Percentiles rank a stretch among this genome's conserved stretches.
phyloP scores from a whole-genome alignment of 2,329 filamentous ascomycete species.

The Ramularia endophylla region DNA sequence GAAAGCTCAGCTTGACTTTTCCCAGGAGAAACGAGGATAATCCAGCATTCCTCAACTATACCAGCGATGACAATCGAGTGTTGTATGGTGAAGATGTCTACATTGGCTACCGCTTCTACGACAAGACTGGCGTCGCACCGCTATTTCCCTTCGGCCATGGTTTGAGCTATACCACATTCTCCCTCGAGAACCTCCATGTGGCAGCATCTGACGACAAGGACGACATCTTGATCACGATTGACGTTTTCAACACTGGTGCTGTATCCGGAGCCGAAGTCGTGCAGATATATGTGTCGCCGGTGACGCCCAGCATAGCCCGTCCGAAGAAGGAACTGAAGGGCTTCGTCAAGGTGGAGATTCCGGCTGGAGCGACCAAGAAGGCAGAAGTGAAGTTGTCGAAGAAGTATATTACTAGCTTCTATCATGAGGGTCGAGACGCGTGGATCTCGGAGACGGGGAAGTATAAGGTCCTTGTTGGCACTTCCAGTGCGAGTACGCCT shows the following conservation, averaged over 20 bases:
- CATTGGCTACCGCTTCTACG: slow-evolving; percentile 69
- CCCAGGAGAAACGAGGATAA: slow-evolving; percentile 47
- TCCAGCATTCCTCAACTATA: slow-evolving; percentile 67
- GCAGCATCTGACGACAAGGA: slow-evolving; percentile 43
- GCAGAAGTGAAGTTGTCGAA: slow-evolving; percentile 53
- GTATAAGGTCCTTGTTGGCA: slow-evolving; percentile 57
- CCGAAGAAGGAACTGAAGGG: slow-evolving; percentile 66
- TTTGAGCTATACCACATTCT: slow-evolving; percentile 69
- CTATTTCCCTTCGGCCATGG: slow-evolving; percentile 74
- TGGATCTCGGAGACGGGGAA: slow-evolving; percentile 62
- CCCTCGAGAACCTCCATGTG: slow-evolving; percentile 54
- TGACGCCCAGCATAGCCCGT: slow-evolving; percentile 56
- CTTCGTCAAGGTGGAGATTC: slow-evolving; percentile 59
- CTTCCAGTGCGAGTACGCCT: slow-evolving; percentile 50
- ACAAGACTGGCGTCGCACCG: slow-evolving; percentile 53
- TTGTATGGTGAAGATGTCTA: slow-evolving; percentile 68
- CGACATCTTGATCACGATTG: slow-evolving; percentile 43
- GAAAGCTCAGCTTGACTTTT: slow-evolving; percentile 68
- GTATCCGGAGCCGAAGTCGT: slow-evolving; percentile 58
- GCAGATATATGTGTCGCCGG: slow-evolving; percentile 62
- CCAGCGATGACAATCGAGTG: slow-evolving; percentile 61
- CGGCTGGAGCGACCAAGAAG: slow-evolving; percentile 51
- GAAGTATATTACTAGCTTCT: slow-evolving; percentile 64
- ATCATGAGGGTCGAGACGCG: slow-evolving; percentile 59
- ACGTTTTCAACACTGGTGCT: slow-evolving; percentile 52